Base-by-base conservation (phyloP, 2,329 filamentous ascomycete genomes). In the Arachnopeziza araneosa region DNA sequence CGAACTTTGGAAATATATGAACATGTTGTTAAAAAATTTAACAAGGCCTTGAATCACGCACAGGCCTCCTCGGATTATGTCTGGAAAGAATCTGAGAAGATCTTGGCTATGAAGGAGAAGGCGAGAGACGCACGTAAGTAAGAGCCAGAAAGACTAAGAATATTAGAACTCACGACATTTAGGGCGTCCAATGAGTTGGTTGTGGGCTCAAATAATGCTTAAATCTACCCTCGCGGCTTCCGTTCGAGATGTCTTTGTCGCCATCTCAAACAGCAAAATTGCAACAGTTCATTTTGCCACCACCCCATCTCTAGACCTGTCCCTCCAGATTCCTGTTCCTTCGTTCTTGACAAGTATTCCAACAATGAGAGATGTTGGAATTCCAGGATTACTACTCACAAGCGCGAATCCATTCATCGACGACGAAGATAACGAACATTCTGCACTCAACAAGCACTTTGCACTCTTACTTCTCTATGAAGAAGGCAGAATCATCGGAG, bases 11-110 rank as follows among this genome's bases (percentile, higher is more conserved):
- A 96, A 64, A 87, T 97, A 71, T 96, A 96, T 73, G 82, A 90
- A 57, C 90, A 96, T 72, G 88, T 98, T 49, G 88, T 93, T 64
- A 95, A 93, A 74, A 96, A 96, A 75, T 87, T 96, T 68, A 93
- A 92, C 71, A 96, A 93, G 76, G 91, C 90, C 2, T 84, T 96
- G 71, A 96, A 95, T 72, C 95, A 93, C 75, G 93, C 93, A 72
- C 93, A 99, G 75, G 89, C 93, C 66, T 88, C 90, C 62, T 89
- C 87, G 59, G 89, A 93, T 67, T 98, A 97, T 72, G 89, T 99
- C 4, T 95, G 91, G 86, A 89, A 88, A 69, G 91, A 99, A 72
- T 91, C 90, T 2, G 92, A 95, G 73, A 84, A 84, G 60, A 93
- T 98, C 54, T 78, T 95, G 30, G 79, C 84, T 36, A 79, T 95